These are phyloP conservation scores for Malus hybrid DNA, from an alignment of 331 rosid genomes.

Conservation along the genomic window DNA sequence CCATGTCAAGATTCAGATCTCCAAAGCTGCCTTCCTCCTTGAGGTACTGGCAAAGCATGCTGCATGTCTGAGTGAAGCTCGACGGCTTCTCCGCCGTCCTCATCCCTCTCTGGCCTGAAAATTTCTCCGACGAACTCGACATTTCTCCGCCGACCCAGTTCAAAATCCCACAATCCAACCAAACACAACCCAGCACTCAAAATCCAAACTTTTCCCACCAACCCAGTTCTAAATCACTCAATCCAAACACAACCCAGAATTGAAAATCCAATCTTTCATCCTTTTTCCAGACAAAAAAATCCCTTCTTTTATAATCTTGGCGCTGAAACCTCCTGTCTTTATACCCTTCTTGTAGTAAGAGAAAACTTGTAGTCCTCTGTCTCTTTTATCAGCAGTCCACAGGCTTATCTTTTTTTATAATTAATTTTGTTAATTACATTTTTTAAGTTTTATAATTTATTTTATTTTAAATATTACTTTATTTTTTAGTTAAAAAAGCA, in stretches of 20 bases:
- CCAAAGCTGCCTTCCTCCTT: conserved; percentile 43
- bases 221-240: neutral
- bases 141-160: conserved; percentile 12
- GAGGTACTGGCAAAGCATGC: conserved; percentile 45
- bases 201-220: neutral
- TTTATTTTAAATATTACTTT: neutral
- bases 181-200: neutral
- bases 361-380: neutral
- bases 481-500: conserved; percentile 35
- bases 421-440: no score
- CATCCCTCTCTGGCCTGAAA: conserved; percentile 25
- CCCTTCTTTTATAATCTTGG: neutral
- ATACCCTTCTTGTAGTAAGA: neutral
- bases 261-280: neutral
- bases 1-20: conserved; percentile 43
- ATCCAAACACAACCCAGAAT: neutral
- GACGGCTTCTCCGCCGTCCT: conserved; percentile 35
- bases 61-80: conserved; percentile 55
- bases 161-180: neutral
- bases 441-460: neutral
- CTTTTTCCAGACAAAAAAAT: no score
- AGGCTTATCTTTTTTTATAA: neutral
- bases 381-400: neutral
- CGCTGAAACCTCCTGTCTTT: neutral
- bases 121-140: conserved; percentile 37